Conservation (phyloP, 2,329 filamentous ascomycete genomes). For the Hypoxylon sp. region DNA sequence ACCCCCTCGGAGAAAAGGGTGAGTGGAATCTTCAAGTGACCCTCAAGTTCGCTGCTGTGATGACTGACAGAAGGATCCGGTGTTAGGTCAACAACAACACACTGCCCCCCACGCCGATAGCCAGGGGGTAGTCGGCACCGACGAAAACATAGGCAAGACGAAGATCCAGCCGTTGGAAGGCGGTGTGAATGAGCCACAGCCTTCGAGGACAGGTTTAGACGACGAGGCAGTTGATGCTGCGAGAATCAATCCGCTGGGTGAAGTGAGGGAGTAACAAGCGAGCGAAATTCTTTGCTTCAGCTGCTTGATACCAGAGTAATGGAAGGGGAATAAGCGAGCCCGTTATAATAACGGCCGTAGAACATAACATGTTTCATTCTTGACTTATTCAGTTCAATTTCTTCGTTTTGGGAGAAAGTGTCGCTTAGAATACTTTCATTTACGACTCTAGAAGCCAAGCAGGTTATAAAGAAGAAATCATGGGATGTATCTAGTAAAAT, state of each 20-base stretch:
- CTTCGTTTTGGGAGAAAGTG: not conserved
- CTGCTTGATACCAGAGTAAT: not conserved
- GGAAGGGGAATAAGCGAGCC: not conserved
- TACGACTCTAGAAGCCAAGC: not conserved
- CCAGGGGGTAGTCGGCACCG: constrained; percentile 29
- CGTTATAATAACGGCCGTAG: not conserved
- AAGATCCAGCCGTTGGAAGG: constrained; percentile 29
- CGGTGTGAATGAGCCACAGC: constrained; percentile 6
- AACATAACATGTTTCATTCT: too few species aligned
- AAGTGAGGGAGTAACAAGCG: constrained; percentile 17
- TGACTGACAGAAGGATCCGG: not conserved
- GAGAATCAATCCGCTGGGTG: constrained; percentile 29
- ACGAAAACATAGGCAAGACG: constrained; percentile 21
- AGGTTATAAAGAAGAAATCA: not conserved
- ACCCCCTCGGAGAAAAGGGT: constrained; percentile 25
- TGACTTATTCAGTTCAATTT: too few species aligned
- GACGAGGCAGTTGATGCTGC: constrained; percentile 25
- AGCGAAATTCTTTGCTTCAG: not conserved
- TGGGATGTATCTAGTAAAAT: not conserved
- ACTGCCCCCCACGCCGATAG: constrained; percentile 30
- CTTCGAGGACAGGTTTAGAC: constrained; percentile 28
- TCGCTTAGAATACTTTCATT: not conserved
- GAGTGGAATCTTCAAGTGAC: constrained; percentile 1
- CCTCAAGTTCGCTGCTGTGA: not conserved
- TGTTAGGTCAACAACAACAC: constrained; percentile 31